Conservation (phyloP, 495 filamentous ascomycete genomes). For the Xylaria nigripes region DNA sequence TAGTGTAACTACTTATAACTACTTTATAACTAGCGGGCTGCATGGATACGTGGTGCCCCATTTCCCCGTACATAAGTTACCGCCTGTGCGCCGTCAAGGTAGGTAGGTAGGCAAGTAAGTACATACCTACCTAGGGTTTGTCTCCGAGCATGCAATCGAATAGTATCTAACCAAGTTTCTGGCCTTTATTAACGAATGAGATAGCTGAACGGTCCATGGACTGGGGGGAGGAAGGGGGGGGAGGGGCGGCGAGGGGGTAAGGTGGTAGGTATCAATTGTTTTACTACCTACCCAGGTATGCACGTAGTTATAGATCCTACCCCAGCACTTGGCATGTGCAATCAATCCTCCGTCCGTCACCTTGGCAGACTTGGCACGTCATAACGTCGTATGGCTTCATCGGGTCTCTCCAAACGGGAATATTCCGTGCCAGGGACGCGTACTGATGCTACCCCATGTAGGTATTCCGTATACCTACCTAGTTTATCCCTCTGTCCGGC, state of each 20-base stretch:
- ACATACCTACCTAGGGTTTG: not conserved
- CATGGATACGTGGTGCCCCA: constrained; percentile 9
- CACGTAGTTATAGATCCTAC: not conserved
- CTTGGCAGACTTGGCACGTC: not conserved
- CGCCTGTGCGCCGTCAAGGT: constrained; percentile 5
- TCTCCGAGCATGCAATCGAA: not conserved
- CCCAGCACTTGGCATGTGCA: constrained; percentile 7
- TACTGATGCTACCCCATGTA: not conserved
- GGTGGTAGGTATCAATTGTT: not conserved
- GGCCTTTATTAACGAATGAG: not conserved
- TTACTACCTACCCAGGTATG: not conserved
- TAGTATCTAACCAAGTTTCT: not conserved
- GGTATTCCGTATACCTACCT: not conserved
- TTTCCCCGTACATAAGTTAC: constrained; percentile 1
- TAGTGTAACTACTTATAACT: too few relatives aligned
- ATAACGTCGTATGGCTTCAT: constrained; percentile 3
- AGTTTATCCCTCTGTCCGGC: not conserved
- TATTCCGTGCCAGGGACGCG: not conserved
- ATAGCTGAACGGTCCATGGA: not conserved
- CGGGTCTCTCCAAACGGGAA: constrained; percentile 3
- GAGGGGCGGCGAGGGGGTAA: too few relatives aligned
- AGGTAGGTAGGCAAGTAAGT: too few relatives aligned
- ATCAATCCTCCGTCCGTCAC: not conserved
- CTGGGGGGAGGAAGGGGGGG: not conserved
- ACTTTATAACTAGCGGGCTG: constrained; percentile 5